Evolutionary conservation across 495 filamentous ascomycete genomes (phyloP), one percentile per base, ranked within the genome.

Genomic region (Pseudevernia furfuracea): DNA sequence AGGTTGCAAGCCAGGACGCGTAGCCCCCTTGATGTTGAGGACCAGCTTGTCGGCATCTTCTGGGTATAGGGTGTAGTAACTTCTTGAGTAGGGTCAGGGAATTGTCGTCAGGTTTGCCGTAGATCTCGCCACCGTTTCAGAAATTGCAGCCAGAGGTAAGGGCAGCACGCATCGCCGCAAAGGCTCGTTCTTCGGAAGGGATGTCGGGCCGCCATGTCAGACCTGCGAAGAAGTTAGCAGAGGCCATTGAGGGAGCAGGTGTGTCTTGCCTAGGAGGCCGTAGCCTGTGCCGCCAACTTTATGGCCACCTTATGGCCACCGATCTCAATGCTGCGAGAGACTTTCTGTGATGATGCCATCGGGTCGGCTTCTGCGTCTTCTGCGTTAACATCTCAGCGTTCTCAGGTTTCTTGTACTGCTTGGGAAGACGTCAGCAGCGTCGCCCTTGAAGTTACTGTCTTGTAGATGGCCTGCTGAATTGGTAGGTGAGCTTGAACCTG

Each of bases 121-220:
- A 95, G 70, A 94, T 81, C 66, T 91, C 87, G 67, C 85, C 89
- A 53, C 80, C 89, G 72, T 92, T 92, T 88, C 89, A 92, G 75
- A 89, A 85, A 74, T 84, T 87, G 73, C 80, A 80, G 44, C 89
- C 89, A 21, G 76, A 74, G 30, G 76, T 70, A 55, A 93, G 79
- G 15, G 90, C 79, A 28, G 84, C 79, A 65, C 82, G 82, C 75
- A 94, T 80, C 8, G 86, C 82, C 57, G 80, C 80, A 71, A 92
- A 85, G 65, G 86, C 80, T 68, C 85, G 76, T 34, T 87, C 82
- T 41, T 85, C 71, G 0, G 85, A 67, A 0, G 79, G 76, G 0
- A 82, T 84, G 10, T 78, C 67, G 4, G 77, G 65, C 19, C 85
- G 78, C 88, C 87, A 92, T 41, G 89, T 93, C 66, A 93, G 77